Conservation (phyloP, 176 grass and related monocot genomes). For the Musa troglodytarum region DNA sequence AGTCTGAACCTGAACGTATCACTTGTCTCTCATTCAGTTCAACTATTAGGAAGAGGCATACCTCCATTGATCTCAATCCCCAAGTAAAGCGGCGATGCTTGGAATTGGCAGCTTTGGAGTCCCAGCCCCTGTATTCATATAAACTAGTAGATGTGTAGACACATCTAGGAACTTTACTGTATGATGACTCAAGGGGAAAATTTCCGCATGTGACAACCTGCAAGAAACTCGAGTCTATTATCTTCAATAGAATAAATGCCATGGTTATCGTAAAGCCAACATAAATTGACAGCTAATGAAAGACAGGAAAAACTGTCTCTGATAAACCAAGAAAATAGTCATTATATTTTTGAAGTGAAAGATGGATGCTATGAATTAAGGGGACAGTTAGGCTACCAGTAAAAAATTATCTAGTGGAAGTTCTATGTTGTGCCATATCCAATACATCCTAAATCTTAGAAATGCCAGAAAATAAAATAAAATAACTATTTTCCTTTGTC, state of each 20-base stretch:
- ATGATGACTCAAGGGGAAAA: constrained; percentile 74
- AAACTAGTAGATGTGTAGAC: constrained; percentile 84
- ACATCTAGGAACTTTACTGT: constrained; percentile 73
- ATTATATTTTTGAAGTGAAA: neutral
- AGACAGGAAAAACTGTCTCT: neutral
- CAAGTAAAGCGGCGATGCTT: constrained; percentile 60
- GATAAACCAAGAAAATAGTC: neutral
- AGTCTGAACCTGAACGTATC: constrained; percentile 50
- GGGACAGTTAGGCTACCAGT: no score
- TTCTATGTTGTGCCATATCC: no score
- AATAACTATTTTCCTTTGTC: no score
- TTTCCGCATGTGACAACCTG: constrained; percentile 97
- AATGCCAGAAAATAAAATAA: no score
- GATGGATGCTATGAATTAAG: neutral
- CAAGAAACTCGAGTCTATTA: neutral
- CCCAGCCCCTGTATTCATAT: constrained; percentile 68
- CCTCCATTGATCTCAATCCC: constrained; percentile 74
- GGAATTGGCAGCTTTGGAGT: constrained; percentile 53
- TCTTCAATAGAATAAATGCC: neutral
- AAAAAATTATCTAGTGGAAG: no score
- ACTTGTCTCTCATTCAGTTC: neutral
- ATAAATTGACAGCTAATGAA: no score
- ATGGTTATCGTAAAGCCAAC: no score
- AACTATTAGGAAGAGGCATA: constrained; percentile 12
- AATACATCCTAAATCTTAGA: no score